Conservation (phyloP, 2,329 filamentous ascomycete genomes). For the Aspergillus calidoustus region DNA sequence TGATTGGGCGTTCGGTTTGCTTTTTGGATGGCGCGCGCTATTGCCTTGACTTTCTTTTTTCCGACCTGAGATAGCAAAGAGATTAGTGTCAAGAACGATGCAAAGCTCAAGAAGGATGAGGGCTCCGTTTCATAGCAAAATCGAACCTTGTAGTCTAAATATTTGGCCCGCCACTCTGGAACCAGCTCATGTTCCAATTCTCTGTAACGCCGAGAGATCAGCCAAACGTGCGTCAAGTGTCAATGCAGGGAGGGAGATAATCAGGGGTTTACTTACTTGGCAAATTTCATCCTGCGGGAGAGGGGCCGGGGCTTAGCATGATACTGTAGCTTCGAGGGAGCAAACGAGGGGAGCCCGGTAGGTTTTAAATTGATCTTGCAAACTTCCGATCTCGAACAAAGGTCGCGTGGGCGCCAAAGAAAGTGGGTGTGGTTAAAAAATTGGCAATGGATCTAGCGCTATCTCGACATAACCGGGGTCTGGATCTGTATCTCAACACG, state of each 20-base stretch:
- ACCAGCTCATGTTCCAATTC: constrained; percentile 87
- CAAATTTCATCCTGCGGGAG: constrained; percentile 60
- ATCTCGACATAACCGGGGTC: constrained; percentile 6
- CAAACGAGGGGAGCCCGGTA: constrained; percentile 14
- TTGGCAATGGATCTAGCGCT: constrained; percentile 15
- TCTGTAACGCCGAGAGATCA: constrained; percentile 42
- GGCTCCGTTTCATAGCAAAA: not conserved
- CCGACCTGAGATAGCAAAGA: constrained; percentile 56
- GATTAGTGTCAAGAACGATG: constrained; percentile 4
- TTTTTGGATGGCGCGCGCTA: constrained; percentile 70
- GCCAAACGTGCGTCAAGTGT: constrained; percentile 25
- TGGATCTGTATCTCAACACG: constrained; percentile 7
- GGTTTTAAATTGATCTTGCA: constrained; percentile 16
- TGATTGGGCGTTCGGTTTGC: constrained; percentile 54
- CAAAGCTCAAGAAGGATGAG: not conserved
- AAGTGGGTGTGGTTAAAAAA: constrained; percentile 11
- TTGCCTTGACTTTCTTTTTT: constrained; percentile 90
- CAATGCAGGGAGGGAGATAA: constrained; percentile 10
- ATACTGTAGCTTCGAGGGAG: constrained; percentile 13
- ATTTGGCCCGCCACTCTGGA: constrained; percentile 93
- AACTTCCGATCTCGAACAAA: not conserved
- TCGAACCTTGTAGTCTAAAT: constrained; percentile 85
- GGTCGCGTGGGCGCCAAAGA: constrained; percentile 5
- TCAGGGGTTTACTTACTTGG: constrained; percentile 54
- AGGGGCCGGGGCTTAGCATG: constrained; percentile 23